Evolutionary conservation across 768 basidiomycete species (phyloP).

Genomic region (Leccinum aurantiacum): DNA sequence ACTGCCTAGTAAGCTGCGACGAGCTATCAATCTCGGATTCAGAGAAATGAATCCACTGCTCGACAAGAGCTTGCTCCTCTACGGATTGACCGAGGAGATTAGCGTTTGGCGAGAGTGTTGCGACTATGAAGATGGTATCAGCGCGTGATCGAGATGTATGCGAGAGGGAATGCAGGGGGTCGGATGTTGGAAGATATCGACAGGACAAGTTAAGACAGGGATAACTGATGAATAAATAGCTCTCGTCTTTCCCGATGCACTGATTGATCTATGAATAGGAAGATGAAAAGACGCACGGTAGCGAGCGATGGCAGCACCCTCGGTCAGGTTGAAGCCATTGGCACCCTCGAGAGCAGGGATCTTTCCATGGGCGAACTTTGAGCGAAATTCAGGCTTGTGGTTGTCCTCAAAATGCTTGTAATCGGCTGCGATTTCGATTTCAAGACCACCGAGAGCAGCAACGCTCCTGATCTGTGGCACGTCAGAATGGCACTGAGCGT

Average conservation of each 20-base stretch:
- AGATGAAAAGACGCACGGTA: slow-evolving; percentile 66
- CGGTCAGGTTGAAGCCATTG: slow-evolving; percentile 79
- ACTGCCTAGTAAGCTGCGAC: slow-evolving; percentile 37
- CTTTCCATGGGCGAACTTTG: slow-evolving; percentile 81
- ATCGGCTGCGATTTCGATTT: slow-evolving; percentile 49
- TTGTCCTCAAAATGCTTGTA: slow-evolving; percentile 68
- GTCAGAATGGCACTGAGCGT: slow-evolving; percentile 2
- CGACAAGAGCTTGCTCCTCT: slow-evolving; percentile 72
- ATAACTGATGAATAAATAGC: slow-evolving; percentile 55
- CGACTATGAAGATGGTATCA: slow-evolving; percentile 51
- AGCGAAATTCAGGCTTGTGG: slow-evolving; percentile 64
- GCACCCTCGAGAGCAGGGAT: slow-evolving; percentile 78
- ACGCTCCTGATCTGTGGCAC: slow-evolving; percentile 48
- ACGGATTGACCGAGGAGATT: slow-evolving; percentile 66
- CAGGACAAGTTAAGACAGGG: slow-evolving; percentile 65
- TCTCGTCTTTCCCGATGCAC: slow-evolving; percentile 27
- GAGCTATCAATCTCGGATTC: slow-evolving; percentile 59
- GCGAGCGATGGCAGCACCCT: slow-evolving; percentile 77
- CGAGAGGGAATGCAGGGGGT: slow-evolving; percentile 2
- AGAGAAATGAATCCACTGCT: slow-evolving; percentile 81
- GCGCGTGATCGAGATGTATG: slow-evolving; percentile 13
- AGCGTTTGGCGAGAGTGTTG: slow-evolving; percentile 71
- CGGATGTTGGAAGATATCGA: slow-evolving; percentile 40
- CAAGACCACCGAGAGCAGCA: slow-evolving; percentile 60
- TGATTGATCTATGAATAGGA: slow-evolving; percentile 11